Evolutionary conservation across 768 basidiomycete genomes (phyloP), one percentile per base, ranked within the genome.

Genomic region (Tulasnella sp.): DNA sequence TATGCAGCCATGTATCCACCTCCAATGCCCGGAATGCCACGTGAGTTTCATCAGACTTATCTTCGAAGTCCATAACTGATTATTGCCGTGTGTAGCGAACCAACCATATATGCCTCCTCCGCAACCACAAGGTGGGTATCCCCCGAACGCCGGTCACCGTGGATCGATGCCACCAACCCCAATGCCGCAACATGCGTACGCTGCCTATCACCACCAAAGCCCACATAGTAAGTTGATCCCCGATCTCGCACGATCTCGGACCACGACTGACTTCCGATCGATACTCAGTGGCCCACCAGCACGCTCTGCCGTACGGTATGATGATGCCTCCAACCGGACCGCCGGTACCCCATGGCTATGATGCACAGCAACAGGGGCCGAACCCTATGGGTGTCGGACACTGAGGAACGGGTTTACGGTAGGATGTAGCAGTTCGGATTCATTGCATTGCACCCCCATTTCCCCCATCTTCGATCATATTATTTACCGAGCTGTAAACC

Each of bases 101-200:
- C 90, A 90, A 88, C 88, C 88, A 70, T 95, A 94, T 83, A 94
- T 95, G 92, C 90, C 86, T 55, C 89, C 88, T 29, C 90, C 91
- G 39, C 92, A 91, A 5, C 92, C 91, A 44, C 77, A 77, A 74
- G 91, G 92, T 75, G 87, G 91, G 79, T 93, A 93, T 81, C 92
- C 92, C 20, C 89, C 93, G 32, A 93, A 92, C 81, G 92, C 92
- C 70, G 89, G 89, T 42, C 92, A 89, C 51, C 89, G 93, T 79
- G 93, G 92, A 35, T 94, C 93, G 20, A 93, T 95, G 92, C 94
- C 94, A n/a, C 93, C 94, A 11, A 94, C 93, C 11, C 94, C 94
- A 2, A 93, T 95, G 80, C 94, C 93, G 18, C 87, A 91, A 57
- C 93, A 94, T 82, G 91, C 94, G 37, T 94, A 94, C 70, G 79